A percentile compares a stretch with the other conserved stretches of the same genome.
phyloP scores from a whole-genome alignment of 2,329 filamentous ascomycete genomes.

The Talaromyces sp. region DNA sequence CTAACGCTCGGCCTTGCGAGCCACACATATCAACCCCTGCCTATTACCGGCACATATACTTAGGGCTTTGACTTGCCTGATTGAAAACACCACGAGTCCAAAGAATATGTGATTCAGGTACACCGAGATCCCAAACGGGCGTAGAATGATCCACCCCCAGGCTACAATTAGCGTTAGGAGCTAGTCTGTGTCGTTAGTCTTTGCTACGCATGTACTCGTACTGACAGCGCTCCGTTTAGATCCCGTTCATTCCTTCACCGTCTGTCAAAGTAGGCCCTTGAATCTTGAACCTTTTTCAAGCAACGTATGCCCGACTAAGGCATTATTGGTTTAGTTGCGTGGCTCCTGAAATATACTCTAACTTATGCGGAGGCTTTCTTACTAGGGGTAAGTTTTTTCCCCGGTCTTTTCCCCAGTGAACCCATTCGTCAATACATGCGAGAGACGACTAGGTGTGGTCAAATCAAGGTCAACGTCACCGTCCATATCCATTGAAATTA shows the following conservation, averaged over 20 bases:
- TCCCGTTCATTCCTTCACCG: background rate
- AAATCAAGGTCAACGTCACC: slow-evolving; percentile 10
- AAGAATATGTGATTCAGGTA: background rate
- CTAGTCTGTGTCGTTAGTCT: background rate
- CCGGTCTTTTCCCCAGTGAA: background rate
- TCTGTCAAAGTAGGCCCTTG: background rate
- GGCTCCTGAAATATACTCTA: background rate
- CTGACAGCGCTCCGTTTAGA: background rate
- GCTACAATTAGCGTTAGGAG: background rate
- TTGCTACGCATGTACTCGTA: background rate
- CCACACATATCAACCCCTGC: slow-evolving; percentile 7
- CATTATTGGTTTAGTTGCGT: background rate
- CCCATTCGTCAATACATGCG: background rate
- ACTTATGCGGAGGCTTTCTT: slow-evolving; percentile 3
- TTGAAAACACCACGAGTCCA: background rate
- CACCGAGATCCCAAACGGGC: slow-evolving; percentile 10
- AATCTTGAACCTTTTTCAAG: background rate
- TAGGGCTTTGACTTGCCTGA: slow-evolving; percentile 3
- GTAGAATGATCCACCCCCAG: slow-evolving; percentile 13
- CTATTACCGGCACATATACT: slow-evolving; percentile 1
- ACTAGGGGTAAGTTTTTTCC: background rate
- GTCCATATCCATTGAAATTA: background rate
- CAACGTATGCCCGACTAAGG: background rate
- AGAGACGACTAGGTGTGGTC: background rate
- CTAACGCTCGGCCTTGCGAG: background rate